Base-by-base conservation (phyloP, 371 early-diverging fungal species). In the Mucor racemosus region DNA sequence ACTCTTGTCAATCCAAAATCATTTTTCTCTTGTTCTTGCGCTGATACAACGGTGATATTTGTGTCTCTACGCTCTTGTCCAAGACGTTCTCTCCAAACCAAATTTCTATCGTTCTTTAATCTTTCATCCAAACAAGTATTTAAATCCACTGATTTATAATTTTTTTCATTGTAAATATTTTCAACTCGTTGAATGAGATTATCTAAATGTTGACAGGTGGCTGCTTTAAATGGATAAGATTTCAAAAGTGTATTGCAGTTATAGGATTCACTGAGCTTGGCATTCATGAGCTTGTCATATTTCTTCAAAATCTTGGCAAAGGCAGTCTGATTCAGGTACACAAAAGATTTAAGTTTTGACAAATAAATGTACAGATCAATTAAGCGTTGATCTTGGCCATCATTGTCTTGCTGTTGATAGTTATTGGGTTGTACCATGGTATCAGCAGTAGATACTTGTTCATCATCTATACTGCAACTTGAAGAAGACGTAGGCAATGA, bases 231-330 rank as follows among this genome's bases (percentile, higher is more conserved):
- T 87, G 5, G 91, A 85, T 15, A 78, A 69, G 6, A 86, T 72
- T 72, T 66, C 34, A 85, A 79, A 0, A 93, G 86, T 42, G 84
- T 86, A 34, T 76, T 75, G 26, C 74, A 71, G 72, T 88, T 77
- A 65, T 88, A 89, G 7, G 35, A 39, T 36, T 64, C 21, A 4
- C 64, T 65, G 50, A 90, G 82, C 15, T 84, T 78, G 15, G 76
- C 76, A 17, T 77, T 75, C 2, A 91, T 85, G 36, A 91, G 88
- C 38, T 95, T 97, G 83, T 97, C 97, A 68, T 89, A 94, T 79
- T 97, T 97, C 73, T 96, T 97, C 31, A 97, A 76, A 69, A 97
- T 93, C 78, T 96, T 97, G 76, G 83, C 80, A 76, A 99, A 97
- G 7, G 96, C 97, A 0, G 92, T 94, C 64, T 85, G 77, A 82